Evolutionary conservation across 2,329 filamentous ascomycete species (phyloP), one percentile per base, ranked within the genome.

Genomic region (Beauveria medogensis): DNA sequence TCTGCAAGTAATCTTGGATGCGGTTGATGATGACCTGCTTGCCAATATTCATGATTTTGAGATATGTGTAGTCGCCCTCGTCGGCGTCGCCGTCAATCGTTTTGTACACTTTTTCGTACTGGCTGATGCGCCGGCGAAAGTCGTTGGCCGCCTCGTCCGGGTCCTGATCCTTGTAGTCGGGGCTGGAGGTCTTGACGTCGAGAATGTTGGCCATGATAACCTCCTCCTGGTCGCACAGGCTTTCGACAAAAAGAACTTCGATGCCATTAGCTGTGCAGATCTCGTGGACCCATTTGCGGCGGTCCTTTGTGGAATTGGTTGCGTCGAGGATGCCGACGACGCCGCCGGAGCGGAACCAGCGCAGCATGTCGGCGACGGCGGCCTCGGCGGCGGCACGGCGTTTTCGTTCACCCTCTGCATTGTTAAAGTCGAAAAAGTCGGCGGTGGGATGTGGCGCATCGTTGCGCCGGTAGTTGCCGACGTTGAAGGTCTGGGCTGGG

Each of bases 151-250:
- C 94, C 63, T 85, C 80, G 73, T 99, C 94, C 1, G 94, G 94
- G 71, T 99, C 94, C 73, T 96, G 92, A 60, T 92, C 94, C 62
- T 86, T 80, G 73, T 99, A 99, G 75, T 99, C 94, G 2, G 94
- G 94, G 61, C 91, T 96, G 28, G 91, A 96, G 2, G 92, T 93
- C 81, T 99, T 99, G 70, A 99, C 94, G 71, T 97, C 92, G 66
- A 92, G 86, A 66, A 99, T 97, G 74, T 99, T 99, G 79, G 87
- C 90, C 92, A 97, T 96, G 77, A 99, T 96, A 66, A 97, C 79
- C 50, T 93, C 89, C 73, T 97, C 92, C 67, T 97, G 88, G 71
- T 99, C 93, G 73, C 94, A 99, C 72, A 94, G 95, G 67, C 91
- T 96, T 79, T 99, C 94, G 53, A 99, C 94, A 68, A 96, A 99